Conservation (phyloP, 768 basidiomycete genomes). For the Rhodotorula babjevae region DNA sequence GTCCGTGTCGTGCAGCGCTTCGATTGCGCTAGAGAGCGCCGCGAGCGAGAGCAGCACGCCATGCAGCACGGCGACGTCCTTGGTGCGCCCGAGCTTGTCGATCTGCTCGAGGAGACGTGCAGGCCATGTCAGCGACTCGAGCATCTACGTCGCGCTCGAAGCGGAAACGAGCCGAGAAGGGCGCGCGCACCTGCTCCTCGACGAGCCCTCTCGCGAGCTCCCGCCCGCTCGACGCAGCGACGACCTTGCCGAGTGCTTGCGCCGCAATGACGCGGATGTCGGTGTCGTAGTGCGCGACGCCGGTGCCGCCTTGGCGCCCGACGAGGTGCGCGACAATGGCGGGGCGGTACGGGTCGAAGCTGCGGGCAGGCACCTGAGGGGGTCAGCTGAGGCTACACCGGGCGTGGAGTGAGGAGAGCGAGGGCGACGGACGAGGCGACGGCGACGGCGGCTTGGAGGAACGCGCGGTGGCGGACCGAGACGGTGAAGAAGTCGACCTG, state of each 20-base stretch:
- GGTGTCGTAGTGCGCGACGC: constrained; percentile 83
- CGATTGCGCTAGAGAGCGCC: constrained; percentile 65
- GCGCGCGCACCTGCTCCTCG: constrained; percentile 53
- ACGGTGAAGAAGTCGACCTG: constrained; percentile 95
- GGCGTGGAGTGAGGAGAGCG: no score
- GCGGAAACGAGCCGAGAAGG: constrained; percentile 1
- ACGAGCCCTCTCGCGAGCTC: constrained; percentile 52
- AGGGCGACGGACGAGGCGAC: constrained; percentile 21
- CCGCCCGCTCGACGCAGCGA: constrained; percentile 48
- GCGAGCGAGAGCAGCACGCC: constrained; percentile 71
- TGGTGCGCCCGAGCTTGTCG: constrained; percentile 48
- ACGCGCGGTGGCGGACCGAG: constrained; percentile 71
- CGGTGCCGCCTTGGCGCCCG: constrained; percentile 50
- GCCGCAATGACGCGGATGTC: constrained; percentile 72
- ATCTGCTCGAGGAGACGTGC: not conserved
- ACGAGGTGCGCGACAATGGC: constrained; percentile 68
- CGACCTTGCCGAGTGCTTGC: constrained; percentile 66
- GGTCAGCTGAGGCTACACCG: no score
- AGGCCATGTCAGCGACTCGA: no score
- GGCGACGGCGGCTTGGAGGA: constrained; percentile 11
- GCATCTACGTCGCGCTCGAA: no score
- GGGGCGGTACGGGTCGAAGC: constrained; percentile 70
- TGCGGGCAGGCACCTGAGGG: constrained; percentile 50
- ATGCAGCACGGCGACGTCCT: constrained; percentile 70
- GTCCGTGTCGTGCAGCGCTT: constrained; percentile 41